These are phyloP conservation scores for Coniochaeta ligniaria DNA, from an alignment of 2,329 filamentous ascomycete genomes.

Conservation along the genomic window DNA sequence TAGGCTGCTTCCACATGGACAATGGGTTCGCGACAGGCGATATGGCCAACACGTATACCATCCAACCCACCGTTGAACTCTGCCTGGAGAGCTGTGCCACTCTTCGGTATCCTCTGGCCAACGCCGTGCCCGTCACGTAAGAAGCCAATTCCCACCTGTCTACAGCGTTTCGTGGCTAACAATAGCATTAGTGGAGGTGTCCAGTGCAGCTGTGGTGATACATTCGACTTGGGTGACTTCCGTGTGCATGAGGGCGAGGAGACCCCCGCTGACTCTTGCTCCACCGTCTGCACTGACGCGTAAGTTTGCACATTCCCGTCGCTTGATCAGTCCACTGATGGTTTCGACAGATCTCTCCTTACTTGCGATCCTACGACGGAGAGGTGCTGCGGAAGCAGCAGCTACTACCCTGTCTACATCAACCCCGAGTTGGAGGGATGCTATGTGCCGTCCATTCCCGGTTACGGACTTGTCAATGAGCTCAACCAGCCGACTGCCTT, in stretches of 20 bases:
- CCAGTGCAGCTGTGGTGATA: not conserved
- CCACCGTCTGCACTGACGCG: not conserved
- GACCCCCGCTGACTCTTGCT: not conserved
- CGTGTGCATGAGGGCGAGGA: not conserved
- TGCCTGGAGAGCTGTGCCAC: conserved; percentile 10
- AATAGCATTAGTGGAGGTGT: not conserved
- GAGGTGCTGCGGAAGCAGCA: conserved; percentile 15
- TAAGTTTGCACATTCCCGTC: not conserved
- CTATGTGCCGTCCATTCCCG: conserved; percentile 26
- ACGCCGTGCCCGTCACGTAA: not conserved
- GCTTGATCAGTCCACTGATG: not conserved
- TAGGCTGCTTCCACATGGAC: conserved; percentile 19
- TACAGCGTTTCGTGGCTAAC: not conserved
- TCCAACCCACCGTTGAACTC: conserved; percentile 1
- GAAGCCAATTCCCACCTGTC: not conserved
- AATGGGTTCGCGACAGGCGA: conserved; percentile 8
- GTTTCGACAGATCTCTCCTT: conserved; percentile 7
- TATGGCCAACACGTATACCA: conserved; percentile 3
- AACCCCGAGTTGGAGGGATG: conserved; percentile 43
- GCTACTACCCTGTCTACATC: conserved; percentile 38
- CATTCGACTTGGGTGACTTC: not conserved
- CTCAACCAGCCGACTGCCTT: conserved; percentile 5
- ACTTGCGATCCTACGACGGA: conserved; percentile 12
- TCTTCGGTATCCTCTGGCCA: conserved; percentile 9
- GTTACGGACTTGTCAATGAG: conserved; percentile 7